These are phyloP conservation scores for Kwoniella bestiolae DNA, from an alignment of 768 basidiomycete genomes.

Conservation along the genomic window DNA sequence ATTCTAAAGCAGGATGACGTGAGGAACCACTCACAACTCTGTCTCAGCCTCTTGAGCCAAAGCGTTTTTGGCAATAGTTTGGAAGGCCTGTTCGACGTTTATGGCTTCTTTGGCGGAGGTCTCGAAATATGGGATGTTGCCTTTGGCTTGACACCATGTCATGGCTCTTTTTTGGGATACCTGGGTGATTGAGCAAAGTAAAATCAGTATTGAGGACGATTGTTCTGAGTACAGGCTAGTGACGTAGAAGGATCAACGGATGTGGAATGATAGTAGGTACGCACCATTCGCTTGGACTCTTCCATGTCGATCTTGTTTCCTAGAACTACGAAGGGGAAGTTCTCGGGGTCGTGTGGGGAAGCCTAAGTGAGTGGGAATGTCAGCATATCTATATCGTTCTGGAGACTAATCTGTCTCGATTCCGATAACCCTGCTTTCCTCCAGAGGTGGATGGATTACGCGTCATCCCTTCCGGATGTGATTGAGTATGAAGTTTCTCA, in stretches of 20 bases:
- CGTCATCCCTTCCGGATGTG: too few relatives aligned
- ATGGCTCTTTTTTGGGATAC: conserved; percentile 99
- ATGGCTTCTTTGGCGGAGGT: conserved; percentile 99
- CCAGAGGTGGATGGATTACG: too few relatives aligned
- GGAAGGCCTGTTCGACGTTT: conserved; percentile 99
- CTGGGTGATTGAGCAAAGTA: conserved; percentile 60
- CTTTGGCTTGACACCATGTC: conserved; percentile 99
- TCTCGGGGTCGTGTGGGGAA: conserved; percentile 97
- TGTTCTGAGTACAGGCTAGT: too few relatives aligned
- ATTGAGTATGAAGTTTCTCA: too few relatives aligned
- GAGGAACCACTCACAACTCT: conserved; percentile 69
- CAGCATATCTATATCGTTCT: too few relatives aligned
- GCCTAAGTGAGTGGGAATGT: conserved; percentile 65
- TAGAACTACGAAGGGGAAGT: conserved; percentile 98
- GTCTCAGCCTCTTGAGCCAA: conserved; percentile 96
- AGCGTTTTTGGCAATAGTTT: conserved; percentile 99
- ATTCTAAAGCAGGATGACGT: not conserved
- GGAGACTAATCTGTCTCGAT: too few relatives aligned
- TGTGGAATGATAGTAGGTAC: conserved; percentile 34
- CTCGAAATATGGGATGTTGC: conserved; percentile 99
- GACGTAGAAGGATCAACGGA: not conserved
- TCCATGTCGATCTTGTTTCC: conserved; percentile 99
- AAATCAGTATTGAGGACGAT: too few relatives aligned
- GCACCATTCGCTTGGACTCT: conserved; percentile 94
- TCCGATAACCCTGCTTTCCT: too few relatives aligned